phyloP scores from a whole-genome alignment of 352 stramenopile species.

The Heterotrichella gracilis region DNA sequence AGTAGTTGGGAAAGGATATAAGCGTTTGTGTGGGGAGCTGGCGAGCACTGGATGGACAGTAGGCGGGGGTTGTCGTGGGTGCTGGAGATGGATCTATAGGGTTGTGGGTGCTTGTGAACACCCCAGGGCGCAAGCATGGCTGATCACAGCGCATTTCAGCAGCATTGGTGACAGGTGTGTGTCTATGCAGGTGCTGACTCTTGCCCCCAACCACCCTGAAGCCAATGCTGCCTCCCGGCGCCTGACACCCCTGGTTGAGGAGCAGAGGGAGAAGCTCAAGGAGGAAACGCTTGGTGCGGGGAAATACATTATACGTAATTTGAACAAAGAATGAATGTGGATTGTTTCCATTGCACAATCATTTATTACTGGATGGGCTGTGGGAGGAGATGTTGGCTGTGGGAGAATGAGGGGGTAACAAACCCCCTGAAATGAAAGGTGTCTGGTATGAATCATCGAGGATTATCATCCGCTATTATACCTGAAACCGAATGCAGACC shows the following conservation, averaged over 20 bases:
- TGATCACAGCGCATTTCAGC: background rate
- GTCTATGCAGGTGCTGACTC: constrained; percentile 7
- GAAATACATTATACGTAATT: too few relatives aligned
- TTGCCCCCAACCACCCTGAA: constrained; percentile 14
- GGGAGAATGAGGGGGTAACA: too few relatives aligned
- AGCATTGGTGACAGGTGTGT: constrained; percentile 6
- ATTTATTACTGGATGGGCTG: too few relatives aligned
- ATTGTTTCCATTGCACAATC: too few relatives aligned
- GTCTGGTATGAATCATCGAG: too few relatives aligned
- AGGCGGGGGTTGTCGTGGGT: background rate
- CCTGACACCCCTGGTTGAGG: constrained; percentile 39
- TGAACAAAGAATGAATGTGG: too few relatives aligned
- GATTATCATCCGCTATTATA: too few relatives aligned
- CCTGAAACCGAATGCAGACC: too few relatives aligned
- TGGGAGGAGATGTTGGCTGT: too few relatives aligned
- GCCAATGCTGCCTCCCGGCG: constrained; percentile 32
- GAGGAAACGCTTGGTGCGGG: constrained; percentile 78
- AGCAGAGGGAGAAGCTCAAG: constrained; percentile 88
- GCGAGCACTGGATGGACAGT: background rate
- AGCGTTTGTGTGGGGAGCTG: too few relatives aligned
- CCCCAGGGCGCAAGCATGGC: background rate
- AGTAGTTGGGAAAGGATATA: too few relatives aligned
- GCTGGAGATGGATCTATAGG: background rate
- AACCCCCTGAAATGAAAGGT: too few relatives aligned
- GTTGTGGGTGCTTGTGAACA: background rate